Base-by-base conservation (phyloP, 345 rosid species). In the Fremontodendron californicum region DNA sequence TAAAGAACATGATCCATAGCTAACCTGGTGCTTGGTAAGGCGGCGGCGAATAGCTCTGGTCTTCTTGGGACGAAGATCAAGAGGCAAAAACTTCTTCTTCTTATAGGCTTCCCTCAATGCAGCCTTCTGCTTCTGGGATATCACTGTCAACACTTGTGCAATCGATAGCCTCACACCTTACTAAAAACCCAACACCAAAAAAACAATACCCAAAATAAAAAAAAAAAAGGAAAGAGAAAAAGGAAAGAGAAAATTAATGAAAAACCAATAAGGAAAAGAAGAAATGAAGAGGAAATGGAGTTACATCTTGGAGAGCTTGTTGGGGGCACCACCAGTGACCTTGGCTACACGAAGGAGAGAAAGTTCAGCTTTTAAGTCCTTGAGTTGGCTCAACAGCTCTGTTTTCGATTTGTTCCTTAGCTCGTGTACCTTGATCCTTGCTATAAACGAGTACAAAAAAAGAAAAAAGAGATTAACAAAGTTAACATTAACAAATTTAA, bases 241-340 rank as follows among this genome's bases (percentile, higher is more conserved):
- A n/a, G n/a, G n/a, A n/a, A 35, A 8, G 2, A 18, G 16, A 43
- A 43, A 12, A 33, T 1, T 33, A 33, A 16, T 12, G 39, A 15
- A 58, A 29, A 29, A 0, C 16, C 16, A 7, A 4, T n/a, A 15
- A 2, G n/a, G 29, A 7, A 15, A n/a, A 42, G 29, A 45, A 12
- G 40, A 18, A 33, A 45, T 19, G n/a, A 63, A 25, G 11, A n/a
- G 55, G 19, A 60, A 39, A 42, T 10, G 2, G 67, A 62, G 42
- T 39, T 83, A 85, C 89, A 88, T 88, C 82, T 88, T 88, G 39
- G 89, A 86, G 58, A 88, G 89, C 85, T 88, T 88, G 87, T 88
- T 88, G n/a, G n/a, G n/a, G n/a, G n/a, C n/a, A n/a, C n/a, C n/a
- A n/a, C n/a, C n/a, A n/a, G n/a, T n/a, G n/a, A n/a, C n/a, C n/a